Evolutionary conservation across 345 rosid genomes (phyloP), one percentile per base, ranked within the genome.

Genomic region (Alliaria petiolata): DNA sequence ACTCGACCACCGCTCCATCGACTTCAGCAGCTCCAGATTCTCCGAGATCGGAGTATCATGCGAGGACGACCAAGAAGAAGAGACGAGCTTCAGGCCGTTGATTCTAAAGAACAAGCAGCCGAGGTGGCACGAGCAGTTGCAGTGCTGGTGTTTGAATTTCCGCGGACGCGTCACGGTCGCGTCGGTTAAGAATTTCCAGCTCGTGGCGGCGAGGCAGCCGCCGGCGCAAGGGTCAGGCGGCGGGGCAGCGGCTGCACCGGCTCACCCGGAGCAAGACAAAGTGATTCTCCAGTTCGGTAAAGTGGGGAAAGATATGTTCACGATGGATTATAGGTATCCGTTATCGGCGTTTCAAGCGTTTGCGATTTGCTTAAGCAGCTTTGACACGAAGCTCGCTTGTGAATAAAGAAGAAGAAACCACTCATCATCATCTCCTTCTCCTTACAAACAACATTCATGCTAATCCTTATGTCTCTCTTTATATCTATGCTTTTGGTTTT

Each of bases 301-400:
- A 80, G 95, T 93, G 12, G 91, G 97, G 11, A 93, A 91, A 82
- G 98, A 93, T 75, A 89, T 93, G 92, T 93, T 93, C 77, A 93
- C 97, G 1, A 93, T 93, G 98, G 98, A 93, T 80, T 91, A 93
- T 60, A 84, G 97, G 42, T 93, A 91, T 55, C 98, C 98, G 3
- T 78, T 93, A 14, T 93, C 98, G 2, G 98, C 98, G 26, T 93
- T 91, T 81, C 98, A 93, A 71, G 97, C 98, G 3, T 93, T 93
- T 69, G 97, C 98, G 0, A 89, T 93, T 52, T 93, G 98, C 82
- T 81, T 93, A 82, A 93, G 98, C 88, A 91, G 98, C 96, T 93
- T 93, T 74, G 98, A 93, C 83, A 93, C 97, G 30, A 93, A 93
- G 83, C 71, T 93, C 76, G 98, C 98, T 50, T 93, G 98, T 93